A percentile compares a stretch with the other conserved stretches of the same genome.
phyloP scores from a whole-genome alignment of 148 eudicot genomes.

The Nepenthes mirabilis region DNA sequence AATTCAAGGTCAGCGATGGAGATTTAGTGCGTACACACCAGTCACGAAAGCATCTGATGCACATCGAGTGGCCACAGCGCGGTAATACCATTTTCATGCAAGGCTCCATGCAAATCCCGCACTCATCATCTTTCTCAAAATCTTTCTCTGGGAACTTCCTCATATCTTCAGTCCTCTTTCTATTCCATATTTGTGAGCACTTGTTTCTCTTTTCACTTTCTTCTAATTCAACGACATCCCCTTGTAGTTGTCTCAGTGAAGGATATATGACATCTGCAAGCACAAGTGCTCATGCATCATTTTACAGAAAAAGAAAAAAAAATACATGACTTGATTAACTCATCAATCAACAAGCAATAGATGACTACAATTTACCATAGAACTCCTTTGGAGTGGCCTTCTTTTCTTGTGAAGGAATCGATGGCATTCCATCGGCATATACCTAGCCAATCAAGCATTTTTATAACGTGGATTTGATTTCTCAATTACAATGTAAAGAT shows the following conservation, averaged over 20 bases:
- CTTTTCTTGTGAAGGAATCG: slow-evolving; percentile 54
- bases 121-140: slow-evolving; percentile 57
- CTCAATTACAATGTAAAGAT: background rate
- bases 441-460: slow-evolving; percentile 24
- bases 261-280: slow-evolving; percentile 75
- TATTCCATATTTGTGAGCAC: background rate
- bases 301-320: background rate
- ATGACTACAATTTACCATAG: slow-evolving; percentile 31
- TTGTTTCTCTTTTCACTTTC: slow-evolving; percentile 17
- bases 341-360: background rate
- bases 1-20: too few species aligned
- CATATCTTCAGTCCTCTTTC: slow-evolving; percentile 24
- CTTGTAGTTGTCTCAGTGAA: slow-evolving; percentile 70
- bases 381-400: slow-evolving; percentile 65
- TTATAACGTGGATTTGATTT: background rate
- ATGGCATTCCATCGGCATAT: slow-evolving; percentile 67
- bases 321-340: too few species aligned
- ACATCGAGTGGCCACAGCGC: slow-evolving; percentile 74
- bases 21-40: slow-evolving; percentile 31
- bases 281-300: background rate
- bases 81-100: slow-evolving; percentile 62
- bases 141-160: slow-evolving; percentile 16
- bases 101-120: slow-evolving; percentile 81
- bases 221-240: slow-evolving; percentile 27
- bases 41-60: slow-evolving; percentile 62